A percentile compares a stretch with the other conserved stretches of the same genome.
These are phyloP conservation scores for Alnus rubra DNA, from an alignment of 306 rosid genomes.

Conservation along the genomic window DNA sequence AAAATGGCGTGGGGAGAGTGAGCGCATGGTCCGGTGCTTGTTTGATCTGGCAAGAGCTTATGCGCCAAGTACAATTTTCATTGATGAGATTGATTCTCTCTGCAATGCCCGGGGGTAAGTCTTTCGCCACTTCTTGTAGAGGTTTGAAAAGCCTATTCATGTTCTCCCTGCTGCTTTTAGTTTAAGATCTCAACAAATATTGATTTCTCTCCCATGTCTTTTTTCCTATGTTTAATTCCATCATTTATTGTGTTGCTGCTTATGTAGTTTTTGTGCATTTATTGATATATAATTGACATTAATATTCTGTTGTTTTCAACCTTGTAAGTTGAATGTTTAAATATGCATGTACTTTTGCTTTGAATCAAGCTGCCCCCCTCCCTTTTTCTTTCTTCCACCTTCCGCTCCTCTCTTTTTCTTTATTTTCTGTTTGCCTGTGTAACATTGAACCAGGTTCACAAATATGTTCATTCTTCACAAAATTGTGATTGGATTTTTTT, in stretches of 20 bases:
- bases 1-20: conserved; percentile 99
- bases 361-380: background rate
- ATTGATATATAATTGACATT: background rate
- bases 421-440: background rate
- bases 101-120: conserved; percentile 97
- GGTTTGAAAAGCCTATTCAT: background rate
- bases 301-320: background rate
- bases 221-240: background rate
- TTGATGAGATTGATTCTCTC: conserved; percentile 96
- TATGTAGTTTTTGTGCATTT: background rate
- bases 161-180: background rate
- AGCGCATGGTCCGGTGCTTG: conserved; percentile 96
- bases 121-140: background rate
- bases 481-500: background rate
- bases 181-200: background rate
- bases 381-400: background rate
- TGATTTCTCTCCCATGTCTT: background rate
- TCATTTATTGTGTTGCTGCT: background rate
- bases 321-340: background rate
- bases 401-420: background rate
- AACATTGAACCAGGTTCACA: background rate
- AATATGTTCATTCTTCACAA: background rate
- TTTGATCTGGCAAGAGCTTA: conserved; percentile 99
- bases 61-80: conserved; percentile 98
- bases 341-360: background rate